Evolutionary conservation across 163 green algal genomes (phyloP), one percentile per base, ranked within the genome.

Genomic region (Trebouxiophyceae sp.): DNA sequence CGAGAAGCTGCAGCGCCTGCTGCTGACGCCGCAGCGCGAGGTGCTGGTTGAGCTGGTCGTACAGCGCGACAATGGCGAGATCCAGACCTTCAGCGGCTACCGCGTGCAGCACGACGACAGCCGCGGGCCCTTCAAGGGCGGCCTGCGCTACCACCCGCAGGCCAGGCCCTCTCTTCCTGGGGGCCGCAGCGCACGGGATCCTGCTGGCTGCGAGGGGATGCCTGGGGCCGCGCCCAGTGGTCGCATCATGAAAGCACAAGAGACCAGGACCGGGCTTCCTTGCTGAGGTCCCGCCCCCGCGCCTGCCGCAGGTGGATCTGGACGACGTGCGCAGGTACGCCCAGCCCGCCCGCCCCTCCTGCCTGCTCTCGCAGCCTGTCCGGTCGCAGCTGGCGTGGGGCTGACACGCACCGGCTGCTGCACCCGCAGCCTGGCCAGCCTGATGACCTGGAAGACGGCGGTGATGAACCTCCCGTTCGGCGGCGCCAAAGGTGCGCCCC

Each of bases 371-470:
- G n/a, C n/a, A n/a, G n/a, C n/a, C n/a, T n/a, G n/a, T n/a, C n/a
- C n/a, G n/a, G n/a, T n/a, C n/a, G n/a, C n/a, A n/a, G n/a, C n/a
- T n/a, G n/a, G n/a, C n/a, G n/a, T n/a, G n/a, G n/a, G n/a, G n/a
- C n/a, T n/a, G n/a, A n/a, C n/a, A n/a, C n/a, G n/a, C n/a, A n/a
- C n/a, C n/a, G n/a, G n/a, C n/a, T n/a, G n/a, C n/a, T n/a, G n/a
- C n/a, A n/a, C n/a, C n/a, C 71, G 63, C 74, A 87, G 77, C 56
- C 77, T 97, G 62, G 91, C 91, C 1, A 87, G 75, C 19, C 72
- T 97, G 16, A 97, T 97, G 91, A 97, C 91, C 2, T 97, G 91
- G 89, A 97, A 97, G 73, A 97, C 92, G 4, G 90, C 91, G 3
- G 78, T 97, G 23, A 92, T 97, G 87, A 89, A 97, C 77, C 90